Base-by-base conservation (phyloP, 78 protist species). In the Paratrimastix pyriformis region DNA sequence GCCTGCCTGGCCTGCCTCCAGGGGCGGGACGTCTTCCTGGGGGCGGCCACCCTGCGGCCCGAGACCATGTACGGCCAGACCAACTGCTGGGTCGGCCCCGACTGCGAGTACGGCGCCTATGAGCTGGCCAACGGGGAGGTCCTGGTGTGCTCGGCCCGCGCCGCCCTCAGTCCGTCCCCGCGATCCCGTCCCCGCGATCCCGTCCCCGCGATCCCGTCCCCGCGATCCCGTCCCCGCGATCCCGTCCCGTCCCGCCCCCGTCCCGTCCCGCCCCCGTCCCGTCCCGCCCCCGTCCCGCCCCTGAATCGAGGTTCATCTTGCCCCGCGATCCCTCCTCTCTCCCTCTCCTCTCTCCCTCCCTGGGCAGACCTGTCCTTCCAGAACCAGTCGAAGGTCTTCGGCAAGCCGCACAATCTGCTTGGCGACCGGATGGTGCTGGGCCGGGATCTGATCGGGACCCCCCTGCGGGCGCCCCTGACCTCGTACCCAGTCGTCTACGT, bases 51-150 rank as follows among this genome's bases (percentile, higher is more conserved):
- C 6, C 90, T 98, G n/a, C 84, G 99, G 21, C 97, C 99, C 29
- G 99, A 98, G 90, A 98, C 99, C 38, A 96, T 98, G 99, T 92
- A 85, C 83, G 99, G 99, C 18, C 98, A 93, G 80, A 96, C 99
- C 80, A 98, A 98, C 82, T 92, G 97, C 85, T 98, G 97, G 97
- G 76, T 93, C 45, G 78, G 84, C 4, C 98, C 98, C 33, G 73
- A 62, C 21, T 91, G 92, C 26, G 74, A 81, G 30, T 97, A 97
- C 81, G 96, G 92, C 38, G 97, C 91, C 15, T 91, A 70, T 76
- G 80, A 77, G 26, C 33, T 87, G 81, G 66, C 71, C 35, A 77
- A 81, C 60, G 82, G 55, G 15, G 87, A 37, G 26, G 72, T 93
- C 33, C 84, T 84, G 69, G 40, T 94, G 55, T 85, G 88, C 86